phyloP scores from a whole-genome alignment of 306 rosid species.

The Begonia masoniana region DNA sequence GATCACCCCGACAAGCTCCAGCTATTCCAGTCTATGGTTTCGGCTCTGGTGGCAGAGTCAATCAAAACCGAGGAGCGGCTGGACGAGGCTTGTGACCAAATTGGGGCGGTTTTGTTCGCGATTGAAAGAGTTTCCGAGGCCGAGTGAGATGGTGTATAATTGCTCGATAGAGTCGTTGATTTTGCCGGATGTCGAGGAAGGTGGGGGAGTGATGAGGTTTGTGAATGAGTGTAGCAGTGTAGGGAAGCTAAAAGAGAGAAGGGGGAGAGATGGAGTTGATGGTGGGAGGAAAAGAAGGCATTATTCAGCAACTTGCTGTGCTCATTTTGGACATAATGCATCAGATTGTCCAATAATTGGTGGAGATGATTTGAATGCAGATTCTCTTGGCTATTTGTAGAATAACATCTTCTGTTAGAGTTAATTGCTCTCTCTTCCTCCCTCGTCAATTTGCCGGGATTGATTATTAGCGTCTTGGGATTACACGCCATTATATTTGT shows the following conservation, averaged over 20 bases:
- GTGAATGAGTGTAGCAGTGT: constrained; percentile 36
- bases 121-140: constrained; percentile 51
- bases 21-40: constrained; percentile 49
- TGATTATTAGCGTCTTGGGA: too few species aligned
- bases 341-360: constrained; percentile 48
- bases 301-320: constrained; percentile 49
- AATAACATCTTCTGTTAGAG: not conserved
- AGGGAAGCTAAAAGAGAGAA: constrained; percentile 66
- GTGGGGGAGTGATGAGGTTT: constrained; percentile 47
- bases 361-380: constrained; percentile 36
- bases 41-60: constrained; percentile 49
- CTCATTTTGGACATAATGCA: constrained; percentile 46
- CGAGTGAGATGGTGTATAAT: constrained; percentile 32
- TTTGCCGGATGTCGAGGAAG: constrained; percentile 56
- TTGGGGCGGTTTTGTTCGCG: constrained; percentile 47
- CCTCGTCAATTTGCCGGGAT: too few species aligned
- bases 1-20: constrained; percentile 51
- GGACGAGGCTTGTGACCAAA: constrained; percentile 55
- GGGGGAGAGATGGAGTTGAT: constrained; percentile 55
- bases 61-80: constrained; percentile 67
- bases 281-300: constrained; percentile 44
- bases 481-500: too few species aligned
- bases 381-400: constrained; percentile 42
- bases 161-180: constrained; percentile 52
- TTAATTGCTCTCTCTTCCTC: too few species aligned